These are phyloP conservation scores for Trichoderma aggressivum DNA, from an alignment of 2,329 filamentous ascomycete species.

Conservation along the genomic window DNA sequence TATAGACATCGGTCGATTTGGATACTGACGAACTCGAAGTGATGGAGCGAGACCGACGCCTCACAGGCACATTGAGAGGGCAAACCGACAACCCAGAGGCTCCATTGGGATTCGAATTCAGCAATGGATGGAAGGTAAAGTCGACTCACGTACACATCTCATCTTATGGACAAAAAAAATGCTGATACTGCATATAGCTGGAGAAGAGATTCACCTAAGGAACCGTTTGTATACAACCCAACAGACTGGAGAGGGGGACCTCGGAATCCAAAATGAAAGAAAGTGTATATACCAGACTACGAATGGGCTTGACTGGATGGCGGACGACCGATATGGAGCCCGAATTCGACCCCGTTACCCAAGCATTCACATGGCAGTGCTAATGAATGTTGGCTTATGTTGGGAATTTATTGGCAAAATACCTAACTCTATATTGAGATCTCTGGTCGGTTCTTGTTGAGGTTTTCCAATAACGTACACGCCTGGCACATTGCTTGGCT, in stretches of 20 bases:
- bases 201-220: conserved; percentile 51
- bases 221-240: conserved; percentile 9
- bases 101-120: conserved; percentile 59
- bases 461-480: conserved; percentile 79
- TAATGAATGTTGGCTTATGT: neutral
- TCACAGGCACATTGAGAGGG: conserved; percentile 57
- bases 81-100: conserved; percentile 55
- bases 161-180: neutral
- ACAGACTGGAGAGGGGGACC: conserved; percentile 10
- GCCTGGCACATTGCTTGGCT: conserved; percentile 94
- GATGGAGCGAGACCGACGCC: conserved; percentile 62
- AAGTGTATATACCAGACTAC: conserved; percentile 18
- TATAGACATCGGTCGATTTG: neutral
- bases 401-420: conserved; percentile 9
- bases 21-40: conserved; percentile 39
- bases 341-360: conserved; percentile 20
- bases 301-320: neutral
- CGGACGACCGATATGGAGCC: conserved; percentile 16
- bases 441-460: conserved; percentile 75
- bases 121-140: conserved; percentile 62
- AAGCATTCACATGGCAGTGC: neutral
- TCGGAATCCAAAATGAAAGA: conserved; percentile 16
- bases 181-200: conserved; percentile 37
- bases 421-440: conserved; percentile 47
- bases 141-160: neutral